Conservation (phyloP, 176 grass and related monocot species). For the Miscanthus lutarioriparius region DNA sequence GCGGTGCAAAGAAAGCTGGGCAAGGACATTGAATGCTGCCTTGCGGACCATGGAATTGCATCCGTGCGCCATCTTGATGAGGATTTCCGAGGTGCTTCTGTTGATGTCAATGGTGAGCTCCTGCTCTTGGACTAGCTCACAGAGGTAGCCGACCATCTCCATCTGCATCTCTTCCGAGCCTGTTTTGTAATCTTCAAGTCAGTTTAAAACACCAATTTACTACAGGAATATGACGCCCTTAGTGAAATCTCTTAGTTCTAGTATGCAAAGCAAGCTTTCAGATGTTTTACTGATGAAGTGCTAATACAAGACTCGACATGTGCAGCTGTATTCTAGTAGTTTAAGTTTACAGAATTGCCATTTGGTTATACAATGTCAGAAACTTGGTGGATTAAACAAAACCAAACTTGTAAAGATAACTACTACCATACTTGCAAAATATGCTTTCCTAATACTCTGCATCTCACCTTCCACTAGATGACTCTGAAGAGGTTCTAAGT, state of each 20-base stretch:
- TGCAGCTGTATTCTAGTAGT: neutral
- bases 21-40: conserved; percentile 58
- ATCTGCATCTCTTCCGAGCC: conserved; percentile 73
- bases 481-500: conserved; percentile 76
- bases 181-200: conserved; percentile 36
- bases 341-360: conserved; percentile 14
- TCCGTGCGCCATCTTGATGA: conserved; percentile 60
- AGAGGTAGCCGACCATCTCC: conserved; percentile 82
- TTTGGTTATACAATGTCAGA: conserved; percentile 4
- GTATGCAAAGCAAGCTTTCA: neutral
- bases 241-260: neutral
- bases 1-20: conserved; percentile 72
- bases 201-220: conserved; percentile 26
- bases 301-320: conserved; percentile 10
- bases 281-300: neutral
- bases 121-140: conserved; percentile 66
- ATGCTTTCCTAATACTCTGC: conserved; percentile 22
- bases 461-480: conserved; percentile 77
- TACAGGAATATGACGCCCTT: neutral
- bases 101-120: conserved; percentile 65
- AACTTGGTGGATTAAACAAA: conserved; percentile 17
- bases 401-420: neutral
- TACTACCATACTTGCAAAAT: neutral
- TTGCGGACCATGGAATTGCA: conserved; percentile 46
- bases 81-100: conserved; percentile 45